phyloP scores from a whole-genome alignment of 1,139 yeast genomes.

The Geotrichum australiense region DNA sequence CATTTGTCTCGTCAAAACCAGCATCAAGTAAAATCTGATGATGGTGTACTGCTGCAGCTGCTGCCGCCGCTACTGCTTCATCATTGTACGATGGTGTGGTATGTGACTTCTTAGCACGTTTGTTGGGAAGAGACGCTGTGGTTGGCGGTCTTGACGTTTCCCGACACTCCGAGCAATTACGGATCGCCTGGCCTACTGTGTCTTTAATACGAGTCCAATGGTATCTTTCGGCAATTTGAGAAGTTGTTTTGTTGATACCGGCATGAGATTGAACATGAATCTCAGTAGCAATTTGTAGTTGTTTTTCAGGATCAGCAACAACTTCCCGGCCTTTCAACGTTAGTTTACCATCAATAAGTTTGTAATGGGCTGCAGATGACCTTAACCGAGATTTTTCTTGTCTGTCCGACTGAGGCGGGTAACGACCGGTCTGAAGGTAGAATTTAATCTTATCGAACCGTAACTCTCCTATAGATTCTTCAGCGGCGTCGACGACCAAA shows the following conservation, averaged over 20 bases:
- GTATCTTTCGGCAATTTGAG: constrained; percentile 67
- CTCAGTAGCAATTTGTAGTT: constrained; percentile 66
- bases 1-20: constrained; percentile 11
- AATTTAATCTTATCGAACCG: constrained; percentile 72
- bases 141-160: constrained; percentile 32
- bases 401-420: constrained; percentile 76
- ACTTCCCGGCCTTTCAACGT: constrained; percentile 79
- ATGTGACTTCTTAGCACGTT: not conserved
- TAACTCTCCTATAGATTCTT: constrained; percentile 48
- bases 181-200: constrained; percentile 74
- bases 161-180: constrained; percentile 70
- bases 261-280: constrained; percentile 65
- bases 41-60: constrained; percentile 20
- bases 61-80: constrained; percentile 20
- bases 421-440: constrained; percentile 76
- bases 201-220: constrained; percentile 91
- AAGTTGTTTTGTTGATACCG: constrained; percentile 87
- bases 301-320: constrained; percentile 64
- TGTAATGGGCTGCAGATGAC: constrained; percentile 74
- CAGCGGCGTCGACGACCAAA: constrained; percentile 43
- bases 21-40: constrained; percentile 8
- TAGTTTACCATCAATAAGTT: constrained; percentile 61
- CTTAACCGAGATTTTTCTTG: constrained; percentile 80
- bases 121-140: not conserved
- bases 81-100: constrained; percentile 2